Base-by-base conservation (phyloP, 345 rosid species). In the Capsella bursapastoris region DNA sequence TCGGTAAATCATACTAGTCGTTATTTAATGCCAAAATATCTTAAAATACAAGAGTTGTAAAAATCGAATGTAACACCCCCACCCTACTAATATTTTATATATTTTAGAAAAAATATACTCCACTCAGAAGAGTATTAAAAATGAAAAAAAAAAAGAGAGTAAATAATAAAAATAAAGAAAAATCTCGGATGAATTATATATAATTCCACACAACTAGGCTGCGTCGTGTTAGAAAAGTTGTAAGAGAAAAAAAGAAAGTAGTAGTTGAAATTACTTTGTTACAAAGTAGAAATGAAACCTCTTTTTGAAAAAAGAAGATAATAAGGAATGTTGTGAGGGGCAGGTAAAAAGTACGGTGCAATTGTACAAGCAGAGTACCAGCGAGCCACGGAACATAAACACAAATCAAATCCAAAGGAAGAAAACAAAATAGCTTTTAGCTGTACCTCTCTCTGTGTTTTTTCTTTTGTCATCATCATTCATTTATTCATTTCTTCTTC, bases 321-420 rank as follows among this genome's bases (percentile, higher is more conserved):
- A 2, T 31, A 25, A 1, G 53, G 34, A 68, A 43, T 7, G 0
- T 4, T 11, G 7, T 6, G 13, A 59, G 55, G 68, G 2, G 2
- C 22, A 5, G 25, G 45, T 22, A 64, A 57, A 66, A 75, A 48
- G 80, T 77, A 70, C 80, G 72, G 80, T 77, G 71, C 66, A 57
- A 77, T 38, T 70, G 76, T 77, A 77, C 80, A 22, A 22, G 25
- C 25, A 22, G 25, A 22, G 25, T 48, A 38, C 18, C 25, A 22
- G 25, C 25, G 25, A 14, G 37, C 61, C 75, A 77, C 76, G 56
- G 76, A 77, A 77, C 55, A 64, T 22, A 1, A 22, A 22, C 25
- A 22, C 25, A 22, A 22, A 22, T 0, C 25, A 64, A 29, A 16
- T 70, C 76, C 47, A 70, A 70, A 27, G 29, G 0, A 25, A 32